phyloP scores from a whole-genome alignment of 495 filamentous ascomycete genomes.

The Cryomyces minteri region DNA sequence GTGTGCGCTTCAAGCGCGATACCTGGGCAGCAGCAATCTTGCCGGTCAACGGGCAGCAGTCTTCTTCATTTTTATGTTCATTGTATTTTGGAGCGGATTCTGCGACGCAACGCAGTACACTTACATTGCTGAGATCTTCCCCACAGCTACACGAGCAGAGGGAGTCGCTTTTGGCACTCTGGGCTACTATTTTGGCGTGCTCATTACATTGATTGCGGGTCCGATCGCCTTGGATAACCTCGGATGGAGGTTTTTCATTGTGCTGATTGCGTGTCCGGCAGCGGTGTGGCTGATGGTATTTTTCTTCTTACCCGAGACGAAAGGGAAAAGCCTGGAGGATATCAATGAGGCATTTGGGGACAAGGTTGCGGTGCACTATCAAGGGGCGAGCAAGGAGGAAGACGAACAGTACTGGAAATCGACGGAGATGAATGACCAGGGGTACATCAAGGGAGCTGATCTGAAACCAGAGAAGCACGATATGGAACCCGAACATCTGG shows the following conservation, averaged over 20 bases:
- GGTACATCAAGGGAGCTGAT: no score
- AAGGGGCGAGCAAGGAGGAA: slow-evolving; percentile 7
- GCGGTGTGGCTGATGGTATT: no score
- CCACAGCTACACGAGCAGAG: slow-evolving; percentile 28
- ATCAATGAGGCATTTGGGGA: slow-evolving; percentile 11
- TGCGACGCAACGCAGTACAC: slow-evolving; percentile 20
- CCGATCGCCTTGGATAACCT: slow-evolving; percentile 26
- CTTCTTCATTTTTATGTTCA: slow-evolving; percentile 11
- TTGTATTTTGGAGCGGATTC: slow-evolving; percentile 8
- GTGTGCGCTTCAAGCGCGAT: slow-evolving; percentile 6
- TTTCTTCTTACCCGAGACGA: slow-evolving; percentile 6
- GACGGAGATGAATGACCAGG: no score
- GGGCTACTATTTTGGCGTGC: slow-evolving; percentile 24
- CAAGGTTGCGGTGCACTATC: slow-evolving; percentile 11
- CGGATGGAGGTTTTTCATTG: slow-evolving; percentile 30
- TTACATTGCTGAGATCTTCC: slow-evolving; percentile 32
- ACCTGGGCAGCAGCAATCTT: slow-evolving; percentile 2
- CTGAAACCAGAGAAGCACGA: no score
- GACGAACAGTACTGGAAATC: slow-evolving; percentile 3
- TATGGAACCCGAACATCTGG: no score
- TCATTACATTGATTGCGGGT: slow-evolving; percentile 22
- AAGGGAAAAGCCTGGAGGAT: slow-evolving; percentile 5
- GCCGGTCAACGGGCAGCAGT: slow-evolving; percentile 8
- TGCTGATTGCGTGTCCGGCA: slow-evolving; percentile 27
- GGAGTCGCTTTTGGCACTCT: slow-evolving; percentile 29